Base-by-base conservation (phyloP, 495 filamentous ascomycete species). In the Hypoxylon rickii region DNA sequence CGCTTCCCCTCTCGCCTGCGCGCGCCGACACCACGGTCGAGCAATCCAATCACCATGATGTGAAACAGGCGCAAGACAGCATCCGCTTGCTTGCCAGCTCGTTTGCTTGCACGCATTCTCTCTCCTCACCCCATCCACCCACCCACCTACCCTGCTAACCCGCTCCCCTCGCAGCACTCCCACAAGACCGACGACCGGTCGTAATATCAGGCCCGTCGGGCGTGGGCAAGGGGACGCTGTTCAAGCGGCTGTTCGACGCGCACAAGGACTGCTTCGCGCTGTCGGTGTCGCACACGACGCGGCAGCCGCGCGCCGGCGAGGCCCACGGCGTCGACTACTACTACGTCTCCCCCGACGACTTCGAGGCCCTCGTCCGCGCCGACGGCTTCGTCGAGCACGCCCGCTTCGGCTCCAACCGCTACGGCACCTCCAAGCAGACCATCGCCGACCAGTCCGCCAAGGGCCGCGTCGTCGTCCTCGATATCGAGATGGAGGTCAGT, bases 401-500 rank as follows among this genome's bases (percentile, higher is more conserved):
- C 22, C 78, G 86, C 59, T 96, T 96, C 70, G 84, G 89, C n/a
- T 84, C 84, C 13, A 96, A 96, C 73, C 73, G 81, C 70, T 97
- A 96, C 72, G 93, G 93, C 16, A 97, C 92, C 5, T 87, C 83
- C 57, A 81, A 88, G 43, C 75, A 79, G 58, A 89, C 89, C 3
- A 86, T 97, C 53, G 81, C 85, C 71, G 80, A 89, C 51, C 83
- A 94, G 56, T 79, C 81, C 4, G 80, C 81, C 55, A 80, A 86
- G 70, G 87, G 87, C 17, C 76, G 76, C 64, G 78, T 82, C 3
- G 87, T 86, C 47, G 80, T 90, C 20, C 72, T 91, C 54, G 88
- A 98, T 71, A 98, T 97, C 68, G 94, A 97, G 79, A 93, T 96
- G 86, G 92, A 96, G 84, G 66, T 66, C 40, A 48, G 58, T 83